Conservation (phyloP, 768 basidiomycete species). For the Boletus pseudo-olivaceus region DNA sequence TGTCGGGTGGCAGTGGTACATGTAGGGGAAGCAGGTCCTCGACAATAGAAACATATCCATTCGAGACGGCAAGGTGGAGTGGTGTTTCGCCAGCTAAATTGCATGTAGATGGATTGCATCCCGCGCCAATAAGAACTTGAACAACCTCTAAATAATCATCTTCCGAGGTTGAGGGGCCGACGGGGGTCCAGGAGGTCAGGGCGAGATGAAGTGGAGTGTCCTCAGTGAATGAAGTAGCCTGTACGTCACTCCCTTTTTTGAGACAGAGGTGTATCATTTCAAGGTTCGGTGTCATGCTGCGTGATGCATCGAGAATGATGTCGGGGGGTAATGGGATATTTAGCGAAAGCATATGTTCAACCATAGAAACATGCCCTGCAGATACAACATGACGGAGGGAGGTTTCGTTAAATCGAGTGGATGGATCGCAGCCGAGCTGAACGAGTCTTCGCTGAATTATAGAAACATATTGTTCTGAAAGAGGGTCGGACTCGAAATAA, state of each 20-base stretch:
- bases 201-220: constrained; percentile 4
- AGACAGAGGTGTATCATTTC: constrained; percentile 4
- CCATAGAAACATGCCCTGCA: constrained; percentile 2
- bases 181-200: neutral
- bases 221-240: neutral
- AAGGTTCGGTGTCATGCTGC: neutral
- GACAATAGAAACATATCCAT: neutral
- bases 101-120: neutral
- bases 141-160: neutral
- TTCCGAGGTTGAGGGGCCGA: neutral
- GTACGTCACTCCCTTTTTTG: neutral
- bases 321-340: neutral
- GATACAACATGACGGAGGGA: neutral
- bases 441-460: constrained; percentile 1
- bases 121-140: constrained; percentile 4
- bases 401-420: neutral
- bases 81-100: neutral
- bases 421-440: constrained; percentile 2
- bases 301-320: constrained; percentile 2
- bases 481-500: too few species aligned
- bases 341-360: neutral
- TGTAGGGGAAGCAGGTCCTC: neutral
- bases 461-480: neutral
- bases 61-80: neutral
- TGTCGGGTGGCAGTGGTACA: neutral